phyloP scores from a whole-genome alignment of 2,329 filamentous ascomycete genomes.

The Nemania abortiva region DNA sequence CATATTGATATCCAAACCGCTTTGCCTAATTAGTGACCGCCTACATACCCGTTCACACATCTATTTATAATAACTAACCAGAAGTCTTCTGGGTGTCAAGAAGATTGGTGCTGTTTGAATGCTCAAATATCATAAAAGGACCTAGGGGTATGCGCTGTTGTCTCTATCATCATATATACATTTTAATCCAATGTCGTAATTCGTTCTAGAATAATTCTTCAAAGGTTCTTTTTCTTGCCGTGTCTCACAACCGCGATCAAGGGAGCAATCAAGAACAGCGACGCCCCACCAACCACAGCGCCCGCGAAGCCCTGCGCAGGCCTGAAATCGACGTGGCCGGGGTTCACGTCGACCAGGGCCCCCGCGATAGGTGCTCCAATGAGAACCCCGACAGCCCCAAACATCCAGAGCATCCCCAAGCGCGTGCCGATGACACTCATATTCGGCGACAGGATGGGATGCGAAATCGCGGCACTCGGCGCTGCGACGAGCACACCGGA shows the following conservation, averaged over 20 bases:
- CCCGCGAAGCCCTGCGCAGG: conserved; percentile 23
- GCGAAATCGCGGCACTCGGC: conserved; percentile 23
- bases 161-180: background rate
- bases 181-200: background rate
- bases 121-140: background rate
- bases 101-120: background rate
- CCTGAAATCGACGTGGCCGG: conserved; percentile 22
- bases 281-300: conserved; percentile 13
- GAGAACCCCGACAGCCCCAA: conserved; percentile 19
- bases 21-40: background rate
- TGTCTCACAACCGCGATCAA: conserved; percentile 18
- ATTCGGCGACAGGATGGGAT: conserved; percentile 39
- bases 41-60: background rate
- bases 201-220: background rate
- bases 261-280: conserved; percentile 21
- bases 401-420: conserved; percentile 42
- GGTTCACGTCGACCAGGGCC: conserved; percentile 15
- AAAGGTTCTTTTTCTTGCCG: conserved; percentile 6
- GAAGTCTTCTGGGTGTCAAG: too few relatives aligned
- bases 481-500: conserved; percentile 42
- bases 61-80: background rate
- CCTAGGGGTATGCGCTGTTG: background rate
- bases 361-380: conserved; percentile 19
- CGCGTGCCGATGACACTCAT: conserved; percentile 44
- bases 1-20: background rate